Conservation (phyloP, 805 yeast species). For the Starmera dryadoides region DNA sequence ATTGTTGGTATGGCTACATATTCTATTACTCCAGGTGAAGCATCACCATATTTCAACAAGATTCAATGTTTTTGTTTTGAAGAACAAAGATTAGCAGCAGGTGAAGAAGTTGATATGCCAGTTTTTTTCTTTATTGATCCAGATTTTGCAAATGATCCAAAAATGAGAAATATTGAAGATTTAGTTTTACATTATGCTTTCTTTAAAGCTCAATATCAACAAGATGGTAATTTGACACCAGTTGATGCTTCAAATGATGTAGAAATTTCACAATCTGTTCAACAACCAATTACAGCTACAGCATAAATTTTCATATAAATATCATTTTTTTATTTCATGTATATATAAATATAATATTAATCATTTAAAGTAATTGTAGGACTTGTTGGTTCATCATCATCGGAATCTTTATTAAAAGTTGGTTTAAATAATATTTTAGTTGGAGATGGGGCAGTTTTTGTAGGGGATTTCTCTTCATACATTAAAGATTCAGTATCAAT, state of each 20-base stretch:
- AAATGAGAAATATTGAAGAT: constrained; percentile 85
- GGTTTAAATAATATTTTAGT: constrained; percentile 2
- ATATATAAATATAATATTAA: not conserved
- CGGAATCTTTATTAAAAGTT: not conserved
- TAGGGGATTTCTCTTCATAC: constrained; percentile 11
- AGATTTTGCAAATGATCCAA: constrained; percentile 88
- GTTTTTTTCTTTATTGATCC: constrained; percentile 96
- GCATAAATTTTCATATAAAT: not conserved
- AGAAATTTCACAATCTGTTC: constrained; percentile 16
- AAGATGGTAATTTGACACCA: constrained; percentile 28
- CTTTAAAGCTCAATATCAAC: constrained; percentile 52
- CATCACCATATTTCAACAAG: constrained; percentile 93
- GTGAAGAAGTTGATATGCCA: constrained; percentile 99
- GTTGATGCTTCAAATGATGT: constrained; percentile 18
- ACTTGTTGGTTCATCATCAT: not conserved
- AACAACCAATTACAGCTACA: not conserved
- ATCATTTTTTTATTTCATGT: not conserved
- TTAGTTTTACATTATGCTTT: constrained; percentile 89
- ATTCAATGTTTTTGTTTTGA: constrained; percentile 98
- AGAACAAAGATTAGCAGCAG: constrained; percentile 88
- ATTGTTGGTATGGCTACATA: constrained; percentile 98
- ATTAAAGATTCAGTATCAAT: constrained; percentile 10
- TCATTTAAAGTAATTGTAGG: not conserved
- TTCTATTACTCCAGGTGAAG: constrained; percentile 92
- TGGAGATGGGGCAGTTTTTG: not conserved